Evolutionary conservation across 352 stramenopile species (phyloP).

Genomic region (Globisporangium viniferum): DNA sequence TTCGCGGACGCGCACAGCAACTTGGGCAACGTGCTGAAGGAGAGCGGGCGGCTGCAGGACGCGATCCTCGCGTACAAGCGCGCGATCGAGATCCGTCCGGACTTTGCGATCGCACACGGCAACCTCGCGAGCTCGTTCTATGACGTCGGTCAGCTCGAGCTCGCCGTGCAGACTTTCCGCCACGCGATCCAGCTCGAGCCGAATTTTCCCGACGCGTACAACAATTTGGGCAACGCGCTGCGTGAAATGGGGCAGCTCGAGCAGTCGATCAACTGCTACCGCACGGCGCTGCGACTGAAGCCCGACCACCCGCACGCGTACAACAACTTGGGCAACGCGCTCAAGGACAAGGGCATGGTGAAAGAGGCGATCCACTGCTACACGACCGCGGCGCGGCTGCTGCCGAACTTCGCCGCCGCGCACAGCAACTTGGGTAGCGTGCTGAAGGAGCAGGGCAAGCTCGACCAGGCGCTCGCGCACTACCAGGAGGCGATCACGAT

Average conservation of each 20-base stretch:
- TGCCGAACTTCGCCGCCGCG: constrained; percentile 91
- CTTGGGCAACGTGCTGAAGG: constrained; percentile 82
- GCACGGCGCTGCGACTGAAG: constrained; percentile 86
- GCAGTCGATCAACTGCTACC: constrained; percentile 84
- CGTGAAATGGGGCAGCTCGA: constrained; percentile 81
- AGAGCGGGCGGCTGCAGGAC: constrained; percentile 61
- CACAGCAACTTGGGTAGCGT: constrained; percentile 94
- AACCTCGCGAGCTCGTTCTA: constrained; percentile 92
- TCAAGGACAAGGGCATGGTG: constrained; percentile 91
- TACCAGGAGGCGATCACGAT: constrained; percentile 93
- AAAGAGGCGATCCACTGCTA: constrained; percentile 94
- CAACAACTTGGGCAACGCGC: constrained; percentile 92
- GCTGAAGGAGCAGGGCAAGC: constrained; percentile 93
- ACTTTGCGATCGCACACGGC: constrained; percentile 91
- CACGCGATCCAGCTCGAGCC: constrained; percentile 91
- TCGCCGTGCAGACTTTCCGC: constrained; percentile 86
- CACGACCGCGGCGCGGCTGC: constrained; percentile 84
- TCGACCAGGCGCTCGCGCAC: constrained; percentile 91
- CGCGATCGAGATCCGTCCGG: constrained; percentile 78
- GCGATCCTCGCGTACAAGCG: constrained; percentile 85
- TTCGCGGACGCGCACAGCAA: constrained; percentile 89
- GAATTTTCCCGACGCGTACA: constrained; percentile 93
- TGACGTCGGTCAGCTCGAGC: constrained; percentile 78
- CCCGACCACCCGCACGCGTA: constrained; percentile 92
- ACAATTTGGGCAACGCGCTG: constrained; percentile 92